A percentile compares a stretch with the other conserved stretches of the same genome.
These are phyloP conservation scores for Suillus occidentalis DNA, from an alignment of 768 basidiomycete species.

Conservation along the genomic window DNA sequence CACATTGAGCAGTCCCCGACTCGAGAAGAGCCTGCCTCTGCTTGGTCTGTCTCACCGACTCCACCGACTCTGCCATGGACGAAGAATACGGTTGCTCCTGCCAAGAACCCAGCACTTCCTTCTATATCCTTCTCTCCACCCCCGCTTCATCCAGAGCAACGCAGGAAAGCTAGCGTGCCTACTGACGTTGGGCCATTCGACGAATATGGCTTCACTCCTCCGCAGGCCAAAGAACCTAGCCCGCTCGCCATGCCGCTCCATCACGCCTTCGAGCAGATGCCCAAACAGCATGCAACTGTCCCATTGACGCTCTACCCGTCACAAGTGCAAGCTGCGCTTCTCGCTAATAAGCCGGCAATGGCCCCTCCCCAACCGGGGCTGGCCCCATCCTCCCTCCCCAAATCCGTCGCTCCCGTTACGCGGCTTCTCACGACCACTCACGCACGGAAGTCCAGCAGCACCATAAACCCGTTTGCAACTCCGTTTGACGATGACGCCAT, in stretches of 20 bases:
- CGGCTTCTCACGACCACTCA: conserved; percentile 44
- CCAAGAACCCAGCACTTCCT: conserved; percentile 31
- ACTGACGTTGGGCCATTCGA: conserved; percentile 34
- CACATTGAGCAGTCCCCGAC: conserved; percentile 29
- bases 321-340: conserved; percentile 18
- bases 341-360: background rate
- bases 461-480: conserved; percentile 63
- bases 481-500: conserved; percentile 76
- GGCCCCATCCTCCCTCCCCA: conserved; percentile 17
- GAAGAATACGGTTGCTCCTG: conserved; percentile 19
- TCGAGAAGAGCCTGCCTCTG: conserved; percentile 26
- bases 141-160: conserved; percentile 32
- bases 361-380: background rate
- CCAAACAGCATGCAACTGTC: conserved; percentile 15
- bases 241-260: conserved; percentile 43
- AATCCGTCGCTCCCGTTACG: conserved; percentile 39
- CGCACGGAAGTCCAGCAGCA: conserved; percentile 36
- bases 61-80: conserved; percentile 27
- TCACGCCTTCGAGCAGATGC: conserved; percentile 35
- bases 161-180: conserved; percentile 38
- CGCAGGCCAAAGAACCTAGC: conserved; percentile 22
- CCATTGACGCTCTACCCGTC: conserved; percentile 18
- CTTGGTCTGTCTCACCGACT: conserved; percentile 33
- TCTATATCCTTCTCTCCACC: conserved; percentile 37
- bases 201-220: conserved; percentile 22